Base-by-base conservation (phyloP, 805 yeast genomes). In the Candida palmyrensis region DNA sequence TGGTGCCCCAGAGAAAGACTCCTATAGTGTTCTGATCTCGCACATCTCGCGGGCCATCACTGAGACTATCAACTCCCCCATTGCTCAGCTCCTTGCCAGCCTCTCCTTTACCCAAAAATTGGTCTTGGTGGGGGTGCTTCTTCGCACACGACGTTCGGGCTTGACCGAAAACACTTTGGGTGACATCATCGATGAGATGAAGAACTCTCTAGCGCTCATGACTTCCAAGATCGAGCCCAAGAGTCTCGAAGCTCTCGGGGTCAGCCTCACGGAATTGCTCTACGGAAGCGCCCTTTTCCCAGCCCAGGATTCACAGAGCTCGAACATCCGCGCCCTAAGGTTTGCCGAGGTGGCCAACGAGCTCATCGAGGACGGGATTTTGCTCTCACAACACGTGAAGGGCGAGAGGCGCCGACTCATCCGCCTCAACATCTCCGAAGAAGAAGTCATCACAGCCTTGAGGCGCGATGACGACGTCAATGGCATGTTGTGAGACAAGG, bases 31-130 rank as follows among this genome's bases (percentile, higher is more conserved):
- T 5, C 75, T 75, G 20, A 83, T 87, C 14, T 64, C 68, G 8
- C 95, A 88, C 55, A 77, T 90, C 13, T 76, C 82, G 54, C 73
- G 71, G 43, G 96, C 96, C 1, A 79, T 86, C 24, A 71, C 74
- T 42, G 96, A 86, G 53, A 74, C 94, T 0, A 77, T 86, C 5
- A 73, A 73, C 38, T 78, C 95, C 0, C 95, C 96, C 0, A 62
- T 77, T n/a, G 55, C 76, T 0, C 68, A 62, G 34, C 83, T 73
- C 44, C 55, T 92, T 14, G 51, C 61, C 17, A 62, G 76, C 0
- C 59, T 87, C 17, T 69, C 96, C 2, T 74, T 84, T 43, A 70
- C 82, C 1, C 68, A 82, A 5, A 90, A 88, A 50, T 59, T 90
- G 31, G 60, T 89, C 7, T 53, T 92, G n/a, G 75, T 75, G 33